These are phyloP conservation scores for Suillus hirtellus DNA, from an alignment of 768 basidiomycete genomes.

Conservation along the genomic window DNA sequence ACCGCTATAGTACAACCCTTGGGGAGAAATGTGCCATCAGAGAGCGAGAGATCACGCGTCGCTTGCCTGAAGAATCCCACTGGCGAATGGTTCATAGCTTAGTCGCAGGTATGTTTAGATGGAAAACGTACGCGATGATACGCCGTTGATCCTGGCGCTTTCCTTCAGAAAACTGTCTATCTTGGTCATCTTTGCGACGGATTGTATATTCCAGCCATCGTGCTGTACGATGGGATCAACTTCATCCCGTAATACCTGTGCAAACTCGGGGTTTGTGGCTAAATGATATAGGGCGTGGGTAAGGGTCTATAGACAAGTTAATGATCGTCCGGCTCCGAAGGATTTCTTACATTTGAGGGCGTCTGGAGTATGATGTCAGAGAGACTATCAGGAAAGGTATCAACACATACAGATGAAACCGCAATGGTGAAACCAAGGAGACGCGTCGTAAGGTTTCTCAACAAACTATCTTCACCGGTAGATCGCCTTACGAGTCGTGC, in stretches of 20 bases:
- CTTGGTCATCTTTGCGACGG: conserved; percentile 34
- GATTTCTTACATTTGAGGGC: conserved; percentile 17
- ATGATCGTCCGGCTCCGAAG: background rate
- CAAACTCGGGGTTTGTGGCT: conserved; percentile 36
- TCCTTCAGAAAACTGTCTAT: conserved; percentile 45
- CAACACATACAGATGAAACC: conserved; percentile 23
- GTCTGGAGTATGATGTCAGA: conserved; percentile 15
- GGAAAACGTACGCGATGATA: conserved; percentile 22
- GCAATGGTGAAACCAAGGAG: conserved; percentile 20
- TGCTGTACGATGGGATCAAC: conserved; percentile 29
- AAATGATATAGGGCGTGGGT: conserved; percentile 38
- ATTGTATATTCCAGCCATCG: conserved; percentile 32
- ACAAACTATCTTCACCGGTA: conserved; percentile 18
- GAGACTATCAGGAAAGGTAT: background rate
- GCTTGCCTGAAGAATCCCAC: conserved; percentile 35
- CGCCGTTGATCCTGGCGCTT: conserved; percentile 32
- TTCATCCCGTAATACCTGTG: conserved; percentile 40
- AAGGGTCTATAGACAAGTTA: conserved; percentile 25
- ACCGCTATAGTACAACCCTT: conserved; percentile 31
- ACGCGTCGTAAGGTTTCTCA: conserved; percentile 25
- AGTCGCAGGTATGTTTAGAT: background rate
- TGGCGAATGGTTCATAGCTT: conserved; percentile 4
- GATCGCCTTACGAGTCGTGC: conserved; percentile 34
- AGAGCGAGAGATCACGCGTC: conserved; percentile 35
- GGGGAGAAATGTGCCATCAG: conserved; percentile 40